phyloP scores from a whole-genome alignment of 306 rosid species.

The Sesbania bispinosa region DNA sequence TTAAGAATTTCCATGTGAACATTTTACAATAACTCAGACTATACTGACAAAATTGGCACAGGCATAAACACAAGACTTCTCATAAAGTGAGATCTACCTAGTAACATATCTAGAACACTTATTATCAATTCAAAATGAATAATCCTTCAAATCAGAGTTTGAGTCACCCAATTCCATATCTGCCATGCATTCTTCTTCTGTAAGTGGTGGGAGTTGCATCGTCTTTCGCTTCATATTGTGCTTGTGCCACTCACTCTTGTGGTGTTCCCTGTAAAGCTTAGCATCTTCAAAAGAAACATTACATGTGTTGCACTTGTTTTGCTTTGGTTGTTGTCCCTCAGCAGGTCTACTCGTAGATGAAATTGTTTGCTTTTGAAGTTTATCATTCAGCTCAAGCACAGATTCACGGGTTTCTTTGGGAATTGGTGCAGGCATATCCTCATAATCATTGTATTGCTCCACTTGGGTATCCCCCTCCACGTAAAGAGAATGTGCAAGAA shows the following conservation, averaged over 20 bases:
- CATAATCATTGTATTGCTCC: conserved; percentile 67
- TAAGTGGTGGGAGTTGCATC: conserved; percentile 72
- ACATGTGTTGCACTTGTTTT: conserved; percentile 72
- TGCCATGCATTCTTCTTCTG: conserved; percentile 70
- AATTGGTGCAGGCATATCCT: conserved; percentile 38
- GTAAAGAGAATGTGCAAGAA: conserved; percentile 71
- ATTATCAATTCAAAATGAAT: conserved; percentile 56
- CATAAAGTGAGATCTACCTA: background rate
- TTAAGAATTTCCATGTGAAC: background rate
- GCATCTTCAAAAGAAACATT: conserved; percentile 53
- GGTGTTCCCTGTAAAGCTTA: conserved; percentile 75
- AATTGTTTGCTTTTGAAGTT: conserved; percentile 62
- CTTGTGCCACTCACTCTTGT: conserved; percentile 95
- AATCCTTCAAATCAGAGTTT: conserved; percentile 77
- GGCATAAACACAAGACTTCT: background rate
- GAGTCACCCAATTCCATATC: conserved; percentile 62
- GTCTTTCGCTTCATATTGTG: conserved; percentile 82
- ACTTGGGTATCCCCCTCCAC: conserved; percentile 72
- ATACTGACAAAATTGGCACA: conserved; percentile 18
- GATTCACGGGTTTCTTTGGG: conserved; percentile 44
- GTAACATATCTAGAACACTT: background rate
- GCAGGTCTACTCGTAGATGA: conserved; percentile 32
- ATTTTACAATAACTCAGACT: background rate
- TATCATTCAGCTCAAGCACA: conserved; percentile 50
- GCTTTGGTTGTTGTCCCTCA: conserved; percentile 57